Conservation (phyloP, 495 filamentous ascomycete genomes). For the Corynascus novoguineensis region DNA sequence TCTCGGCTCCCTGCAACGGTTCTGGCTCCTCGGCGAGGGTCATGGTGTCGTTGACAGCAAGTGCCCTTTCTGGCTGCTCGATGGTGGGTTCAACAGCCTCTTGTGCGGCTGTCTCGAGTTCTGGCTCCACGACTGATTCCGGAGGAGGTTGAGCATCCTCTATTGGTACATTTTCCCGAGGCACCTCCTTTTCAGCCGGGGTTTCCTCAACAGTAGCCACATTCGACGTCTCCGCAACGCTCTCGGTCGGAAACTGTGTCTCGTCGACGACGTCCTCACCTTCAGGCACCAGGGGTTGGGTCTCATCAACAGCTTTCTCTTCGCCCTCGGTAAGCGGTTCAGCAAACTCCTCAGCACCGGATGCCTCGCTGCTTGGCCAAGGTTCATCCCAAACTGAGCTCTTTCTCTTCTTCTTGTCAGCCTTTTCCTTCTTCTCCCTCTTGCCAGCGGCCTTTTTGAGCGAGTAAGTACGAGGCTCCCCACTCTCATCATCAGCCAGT, state of each 20-base stretch:
- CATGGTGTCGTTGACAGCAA: not conserved
- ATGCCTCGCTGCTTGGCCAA: constrained; percentile 19
- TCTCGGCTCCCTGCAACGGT: not conserved
- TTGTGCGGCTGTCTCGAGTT: not conserved
- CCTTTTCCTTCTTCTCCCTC: constrained; percentile 19
- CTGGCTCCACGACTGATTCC: constrained; percentile 9
- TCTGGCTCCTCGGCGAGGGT: not conserved
- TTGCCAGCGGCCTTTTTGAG: constrained; percentile 19
- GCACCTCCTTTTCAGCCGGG: constrained; percentile 37
- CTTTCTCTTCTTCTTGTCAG: constrained; percentile 30
- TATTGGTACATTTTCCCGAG: constrained; percentile 2
- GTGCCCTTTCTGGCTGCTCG: not conserved
- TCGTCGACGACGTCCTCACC: constrained; percentile 3
- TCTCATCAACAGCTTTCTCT: constrained; percentile 4
- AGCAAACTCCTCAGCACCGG: constrained; percentile 11
- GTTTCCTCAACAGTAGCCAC: not conserved
- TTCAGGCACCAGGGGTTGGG: not conserved
- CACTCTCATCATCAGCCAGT: not conserved
- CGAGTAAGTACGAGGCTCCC: constrained; percentile 10
- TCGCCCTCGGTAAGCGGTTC: not conserved
- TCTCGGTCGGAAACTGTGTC: not conserved
- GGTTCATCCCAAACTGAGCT: constrained; percentile 14
- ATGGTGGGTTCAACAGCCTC: not conserved
- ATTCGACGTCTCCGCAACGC: not conserved
- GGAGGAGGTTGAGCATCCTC: not conserved